Base-by-base conservation (phyloP, 352 stramenopile genomes). In the Plasmopara muralis region DNA sequence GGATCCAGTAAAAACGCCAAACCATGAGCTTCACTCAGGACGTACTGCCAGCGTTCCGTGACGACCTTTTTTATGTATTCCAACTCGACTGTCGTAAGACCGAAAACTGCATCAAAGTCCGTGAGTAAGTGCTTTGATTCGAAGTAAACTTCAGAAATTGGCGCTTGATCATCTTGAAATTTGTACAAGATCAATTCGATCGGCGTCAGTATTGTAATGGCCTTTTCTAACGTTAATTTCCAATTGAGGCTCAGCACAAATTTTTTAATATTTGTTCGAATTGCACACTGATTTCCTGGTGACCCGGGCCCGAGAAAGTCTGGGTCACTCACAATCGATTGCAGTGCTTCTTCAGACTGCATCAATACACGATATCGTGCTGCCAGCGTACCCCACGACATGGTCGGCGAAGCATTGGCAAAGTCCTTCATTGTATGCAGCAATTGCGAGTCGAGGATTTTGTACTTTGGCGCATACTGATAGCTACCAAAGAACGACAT, bases 121-220 rank as follows among this genome's bases (percentile, higher is more conserved):
- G 74, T 87, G 28, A 86, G 51, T 50, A 92, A 60, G 44, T 87
- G 76, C 54, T 87, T 87, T 2, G 74, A 85, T 56, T 89, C 78
- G 33, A 87, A 89, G 61, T 89, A 92, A 4, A 92, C 78, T 48
- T 92, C 81, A 3, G 78, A 89, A 44, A 92, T 88, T 1, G 78
- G 67, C 15, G 72, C 72, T 35, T 80, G 81, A 52, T 89, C 79
- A 48, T 92, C 81, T 46, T 89, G 76, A 48, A 92, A 92, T 56
- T 92, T 92, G 65, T 87, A 85, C 10, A 89, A 47, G 9, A 87
- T 87, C 8, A 89, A 62, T 38, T 92, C 78, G 37, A 92, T 89
- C 20, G 79, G 78, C 9, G 72, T 83, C 16, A 89, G 44, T 25
- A 92, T 89, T 14, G 74, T 87, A 43, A 92, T 79, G 6, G 77